A percentile compares a stretch with the other conserved stretches of the same genome.
Evolutionary conservation across 495 filamentous ascomycete species (phyloP).

Genomic region (Ramalina peruviana): DNA sequence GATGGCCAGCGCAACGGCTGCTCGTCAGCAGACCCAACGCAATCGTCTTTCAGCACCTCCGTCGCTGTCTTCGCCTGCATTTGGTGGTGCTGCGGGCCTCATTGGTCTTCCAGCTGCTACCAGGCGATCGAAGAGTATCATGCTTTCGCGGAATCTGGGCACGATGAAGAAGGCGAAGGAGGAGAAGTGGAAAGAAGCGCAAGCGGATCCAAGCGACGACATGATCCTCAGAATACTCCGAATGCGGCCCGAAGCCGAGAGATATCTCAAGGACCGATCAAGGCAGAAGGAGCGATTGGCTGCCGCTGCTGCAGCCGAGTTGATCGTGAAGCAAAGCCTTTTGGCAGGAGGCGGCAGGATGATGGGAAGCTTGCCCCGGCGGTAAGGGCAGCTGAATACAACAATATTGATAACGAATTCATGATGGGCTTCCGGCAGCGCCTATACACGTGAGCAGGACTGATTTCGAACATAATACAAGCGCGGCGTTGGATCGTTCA

Average conservation of each 20-base stretch:
- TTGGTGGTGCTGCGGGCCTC: slow-evolving; percentile 47
- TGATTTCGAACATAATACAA: too few species aligned
- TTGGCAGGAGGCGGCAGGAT: slow-evolving; percentile 54
- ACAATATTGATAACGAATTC: background rate
- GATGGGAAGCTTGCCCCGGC: slow-evolving; percentile 36
- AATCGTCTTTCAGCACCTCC: slow-evolving; percentile 66
- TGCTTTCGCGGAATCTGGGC: slow-evolving; percentile 86
- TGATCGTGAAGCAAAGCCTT: slow-evolving; percentile 89
- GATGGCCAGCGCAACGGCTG: slow-evolving; percentile 83
- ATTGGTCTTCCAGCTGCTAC: slow-evolving; percentile 51
- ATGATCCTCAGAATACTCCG: slow-evolving; percentile 93
- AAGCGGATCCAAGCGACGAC: slow-evolving; percentile 94
- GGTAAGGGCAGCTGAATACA: slow-evolving; percentile 3
- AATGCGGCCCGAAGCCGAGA: slow-evolving; percentile 88
- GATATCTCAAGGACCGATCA: slow-evolving; percentile 79
- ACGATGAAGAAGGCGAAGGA: slow-evolving; percentile 94
- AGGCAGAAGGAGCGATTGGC: slow-evolving; percentile 89
- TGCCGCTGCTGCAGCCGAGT: slow-evolving; percentile 76
- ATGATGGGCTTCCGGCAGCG: background rate
- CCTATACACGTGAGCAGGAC: too few species aligned
- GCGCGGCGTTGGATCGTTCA: background rate
- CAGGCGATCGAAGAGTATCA: slow-evolving; percentile 78
- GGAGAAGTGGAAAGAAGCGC: slow-evolving; percentile 85
- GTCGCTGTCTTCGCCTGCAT: slow-evolving; percentile 35
- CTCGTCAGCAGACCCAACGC: slow-evolving; percentile 50